Conservation (phyloP, 495 filamentous ascomycete species). For the Venustampulla echinocandica region DNA sequence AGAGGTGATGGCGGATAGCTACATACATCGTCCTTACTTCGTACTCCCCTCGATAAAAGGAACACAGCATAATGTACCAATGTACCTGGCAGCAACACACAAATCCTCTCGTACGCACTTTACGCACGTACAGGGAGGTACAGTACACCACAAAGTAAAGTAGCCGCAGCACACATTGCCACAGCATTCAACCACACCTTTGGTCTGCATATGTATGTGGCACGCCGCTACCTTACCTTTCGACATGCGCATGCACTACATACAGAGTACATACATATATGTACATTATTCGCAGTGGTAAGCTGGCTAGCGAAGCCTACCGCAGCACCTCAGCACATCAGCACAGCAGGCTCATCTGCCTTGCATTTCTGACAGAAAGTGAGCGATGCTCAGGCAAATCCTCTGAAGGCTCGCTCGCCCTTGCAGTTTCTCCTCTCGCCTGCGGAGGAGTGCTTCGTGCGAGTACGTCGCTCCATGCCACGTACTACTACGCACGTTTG, state of each 20-base stretch:
- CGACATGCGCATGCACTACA: background rate
- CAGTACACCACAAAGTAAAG: too few relatives aligned
- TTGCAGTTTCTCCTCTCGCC: too few relatives aligned
- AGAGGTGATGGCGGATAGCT: background rate
- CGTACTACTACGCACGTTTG: too few relatives aligned
- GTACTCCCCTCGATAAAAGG: background rate
- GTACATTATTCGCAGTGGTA: background rate
- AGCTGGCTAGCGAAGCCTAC: background rate
- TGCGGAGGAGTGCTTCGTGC: too few relatives aligned
- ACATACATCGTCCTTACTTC: background rate
- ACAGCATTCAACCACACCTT: background rate
- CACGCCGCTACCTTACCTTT: background rate
- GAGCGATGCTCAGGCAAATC: background rate
- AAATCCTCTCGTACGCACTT: too few relatives aligned
- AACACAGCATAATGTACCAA: too few relatives aligned
- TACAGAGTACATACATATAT: background rate
- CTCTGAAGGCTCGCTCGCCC: too few relatives aligned
- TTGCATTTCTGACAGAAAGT: too few relatives aligned
- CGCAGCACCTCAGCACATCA: background rate
- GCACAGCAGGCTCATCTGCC: background rate
- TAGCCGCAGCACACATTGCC: too few relatives aligned
- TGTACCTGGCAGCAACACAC: too few relatives aligned
- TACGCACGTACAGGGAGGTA: too few relatives aligned
- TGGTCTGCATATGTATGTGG: background rate
- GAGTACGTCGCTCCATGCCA: too few relatives aligned